phyloP scores from a whole-genome alignment of 805 yeast species.

The Kodamaea laetipori region DNA sequence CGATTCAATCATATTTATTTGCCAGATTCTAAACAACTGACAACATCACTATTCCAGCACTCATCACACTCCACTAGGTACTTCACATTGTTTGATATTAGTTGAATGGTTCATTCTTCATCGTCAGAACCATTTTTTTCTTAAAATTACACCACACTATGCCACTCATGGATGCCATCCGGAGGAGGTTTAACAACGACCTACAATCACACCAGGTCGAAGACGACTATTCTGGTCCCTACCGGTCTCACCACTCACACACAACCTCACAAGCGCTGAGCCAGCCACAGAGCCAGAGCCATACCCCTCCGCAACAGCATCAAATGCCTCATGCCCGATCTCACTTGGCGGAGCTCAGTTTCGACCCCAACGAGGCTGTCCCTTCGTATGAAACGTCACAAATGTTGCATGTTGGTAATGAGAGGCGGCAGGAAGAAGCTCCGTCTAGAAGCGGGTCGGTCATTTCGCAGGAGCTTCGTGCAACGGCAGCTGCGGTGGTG shows the following conservation, averaged over 20 bases:
- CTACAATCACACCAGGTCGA: constrained; percentile 36
- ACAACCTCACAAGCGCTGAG: constrained; percentile 3
- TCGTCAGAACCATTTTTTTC: background rate
- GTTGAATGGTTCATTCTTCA: too few relatives aligned
- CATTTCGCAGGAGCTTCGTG: constrained; percentile 7
- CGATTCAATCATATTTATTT: too few relatives aligned
- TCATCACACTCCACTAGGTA: too few relatives aligned
- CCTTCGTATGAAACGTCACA: constrained; percentile 48
- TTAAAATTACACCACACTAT: constrained; percentile 13
- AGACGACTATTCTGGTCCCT: constrained; percentile 30
- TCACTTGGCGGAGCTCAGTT: constrained; percentile 2
- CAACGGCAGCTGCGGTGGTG: constrained; percentile 5
- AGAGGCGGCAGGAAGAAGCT: constrained; percentile 8
- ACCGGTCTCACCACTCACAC: constrained; percentile 10
- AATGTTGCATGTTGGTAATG: constrained; percentile 20
- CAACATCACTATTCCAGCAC: too few relatives aligned
- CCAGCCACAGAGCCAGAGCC: constrained; percentile 11
- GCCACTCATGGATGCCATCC: constrained; percentile 28
- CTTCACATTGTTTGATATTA: too few relatives aligned
- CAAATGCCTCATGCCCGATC: background rate
- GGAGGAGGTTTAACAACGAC: constrained; percentile 28
- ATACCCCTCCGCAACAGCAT: constrained; percentile 11
- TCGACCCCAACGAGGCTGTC: constrained; percentile 37
- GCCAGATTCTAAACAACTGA: too few relatives aligned
- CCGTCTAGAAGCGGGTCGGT: constrained; percentile 11